These are phyloP conservation scores for Heliosperma pusillum DNA, from an alignment of 148 eudicot genomes.

Conservation along the genomic window DNA sequence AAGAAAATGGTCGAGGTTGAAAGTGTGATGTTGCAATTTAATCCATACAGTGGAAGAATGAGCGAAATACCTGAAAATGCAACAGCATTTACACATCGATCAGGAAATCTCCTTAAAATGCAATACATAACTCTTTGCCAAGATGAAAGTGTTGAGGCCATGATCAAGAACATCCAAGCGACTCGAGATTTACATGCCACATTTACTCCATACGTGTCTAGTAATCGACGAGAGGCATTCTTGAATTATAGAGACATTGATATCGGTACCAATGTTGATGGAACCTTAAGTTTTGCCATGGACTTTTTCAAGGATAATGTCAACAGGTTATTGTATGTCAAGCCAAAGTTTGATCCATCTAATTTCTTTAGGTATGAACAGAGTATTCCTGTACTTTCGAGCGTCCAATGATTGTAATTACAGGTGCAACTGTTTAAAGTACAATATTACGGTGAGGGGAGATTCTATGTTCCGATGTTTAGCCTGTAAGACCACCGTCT, in stretches of 20 bases:
- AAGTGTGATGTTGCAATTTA: constrained; percentile 25
- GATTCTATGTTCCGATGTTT: no score
- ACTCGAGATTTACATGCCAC: constrained; percentile 24
- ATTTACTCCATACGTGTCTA: constrained; percentile 30
- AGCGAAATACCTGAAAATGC: constrained; percentile 27
- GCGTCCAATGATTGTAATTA: no score
- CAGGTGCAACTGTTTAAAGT: no score
- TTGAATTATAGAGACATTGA: constrained; percentile 39
- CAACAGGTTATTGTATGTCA: constrained; percentile 27
- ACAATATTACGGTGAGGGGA: no score
- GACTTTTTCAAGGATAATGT: constrained; percentile 36
- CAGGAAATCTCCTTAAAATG: constrained; percentile 28
- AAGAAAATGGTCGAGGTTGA: constrained; percentile 22
- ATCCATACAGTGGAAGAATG: constrained; percentile 38
- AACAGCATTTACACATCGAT: constrained; percentile 35
- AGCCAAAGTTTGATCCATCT: constrained; percentile 36
- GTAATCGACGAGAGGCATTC: constrained; percentile 30
- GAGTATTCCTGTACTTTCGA: constrained; percentile 26
- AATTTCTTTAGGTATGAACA: constrained; percentile 36
- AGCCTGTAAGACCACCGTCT: no score
- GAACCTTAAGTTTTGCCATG: constrained; percentile 23
- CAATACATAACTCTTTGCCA: constrained; percentile 30
- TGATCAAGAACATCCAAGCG: constrained; percentile 14
- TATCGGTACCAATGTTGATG: no score
- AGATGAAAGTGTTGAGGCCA: constrained; percentile 12